Percentiles rank a stretch among this genome's conserved stretches.
Conservation (phyloP, 1,284 basidiomycete genomes). For the Marasmius sp. region DNA sequence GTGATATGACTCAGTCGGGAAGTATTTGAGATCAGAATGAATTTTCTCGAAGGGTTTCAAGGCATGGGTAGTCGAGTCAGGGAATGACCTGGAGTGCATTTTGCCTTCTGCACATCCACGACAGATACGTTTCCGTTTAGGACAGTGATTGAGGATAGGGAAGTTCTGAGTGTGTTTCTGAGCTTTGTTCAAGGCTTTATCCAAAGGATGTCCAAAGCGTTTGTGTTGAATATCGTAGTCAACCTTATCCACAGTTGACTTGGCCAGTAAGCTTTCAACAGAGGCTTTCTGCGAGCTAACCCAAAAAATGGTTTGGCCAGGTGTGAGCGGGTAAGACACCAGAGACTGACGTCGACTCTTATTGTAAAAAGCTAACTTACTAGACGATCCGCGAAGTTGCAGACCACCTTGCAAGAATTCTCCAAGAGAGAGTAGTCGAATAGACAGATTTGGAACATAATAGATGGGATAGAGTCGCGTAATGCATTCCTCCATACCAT, state of each 20-base stretch:
- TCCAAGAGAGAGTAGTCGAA: slow-evolving; percentile 3
- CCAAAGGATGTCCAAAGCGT: background rate
- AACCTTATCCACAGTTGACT: background rate
- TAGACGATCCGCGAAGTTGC: background rate
- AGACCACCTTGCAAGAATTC: background rate
- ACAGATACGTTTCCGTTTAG: no score
- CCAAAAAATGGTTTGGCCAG: background rate
- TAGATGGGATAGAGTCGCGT: slow-evolving; percentile 4
- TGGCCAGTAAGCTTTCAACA: background rate
- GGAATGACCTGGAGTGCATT: no score
- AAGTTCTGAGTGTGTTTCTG: background rate
- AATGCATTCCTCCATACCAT: background rate
- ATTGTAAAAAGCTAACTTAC: background rate
- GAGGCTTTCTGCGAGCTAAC: background rate
- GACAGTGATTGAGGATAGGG: no score
- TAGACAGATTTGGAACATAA: background rate
- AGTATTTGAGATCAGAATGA: no score
- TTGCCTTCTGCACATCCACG: no score
- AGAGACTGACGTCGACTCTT: background rate
- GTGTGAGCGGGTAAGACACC: background rate
- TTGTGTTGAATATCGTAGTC: background rate
- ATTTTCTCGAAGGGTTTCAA: no score
- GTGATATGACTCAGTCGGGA: no score
- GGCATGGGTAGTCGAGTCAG: no score
- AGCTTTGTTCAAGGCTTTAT: background rate